Percentiles rank a stretch among this genome's conserved stretches.
Conservation (phyloP, 2,329 filamentous ascomycete species). For the Parafenestella ontariensis region DNA sequence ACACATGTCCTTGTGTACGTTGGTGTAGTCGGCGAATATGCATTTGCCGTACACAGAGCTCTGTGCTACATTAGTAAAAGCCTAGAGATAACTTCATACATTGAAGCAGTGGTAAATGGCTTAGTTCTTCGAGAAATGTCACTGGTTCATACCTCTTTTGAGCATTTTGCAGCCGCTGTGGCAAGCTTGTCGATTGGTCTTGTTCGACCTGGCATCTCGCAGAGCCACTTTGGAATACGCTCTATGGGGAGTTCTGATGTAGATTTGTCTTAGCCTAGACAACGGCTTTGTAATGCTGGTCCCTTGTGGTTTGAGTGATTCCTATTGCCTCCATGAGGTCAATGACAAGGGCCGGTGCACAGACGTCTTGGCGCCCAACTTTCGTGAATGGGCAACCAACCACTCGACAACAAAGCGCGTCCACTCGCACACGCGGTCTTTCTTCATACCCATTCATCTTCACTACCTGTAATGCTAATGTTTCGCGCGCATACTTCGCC, state of each 20-base stretch:
- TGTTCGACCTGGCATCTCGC: constrained; percentile 49
- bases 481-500: constrained; percentile 5
- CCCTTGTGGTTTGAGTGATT: background rate
- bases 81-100: background rate
- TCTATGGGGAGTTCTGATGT: background rate
- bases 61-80: constrained; percentile 54
- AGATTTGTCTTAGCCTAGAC: background rate
- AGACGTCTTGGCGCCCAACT: constrained; percentile 22
- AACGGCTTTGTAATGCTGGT: background rate
- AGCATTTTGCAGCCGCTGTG: constrained; percentile 69
- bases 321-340: constrained; percentile 14
- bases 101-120: no score
- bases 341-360: constrained; percentile 11
- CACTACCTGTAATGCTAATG: constrained; percentile 35
- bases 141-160: constrained; percentile 65
- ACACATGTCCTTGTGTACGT: constrained; percentile 91
- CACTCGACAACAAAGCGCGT: constrained; percentile 41
- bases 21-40: constrained; percentile 86
- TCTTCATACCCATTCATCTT: constrained; percentile 19
- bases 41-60: constrained; percentile 89
- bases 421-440: constrained; percentile 6
- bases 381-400: constrained; percentile 28
- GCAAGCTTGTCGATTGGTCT: constrained; percentile 75
- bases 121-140: no score
- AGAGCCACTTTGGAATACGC: background rate